Conservation (phyloP, 2,329 filamentous ascomycete genomes). For the Talaromyces marneffei region DNA sequence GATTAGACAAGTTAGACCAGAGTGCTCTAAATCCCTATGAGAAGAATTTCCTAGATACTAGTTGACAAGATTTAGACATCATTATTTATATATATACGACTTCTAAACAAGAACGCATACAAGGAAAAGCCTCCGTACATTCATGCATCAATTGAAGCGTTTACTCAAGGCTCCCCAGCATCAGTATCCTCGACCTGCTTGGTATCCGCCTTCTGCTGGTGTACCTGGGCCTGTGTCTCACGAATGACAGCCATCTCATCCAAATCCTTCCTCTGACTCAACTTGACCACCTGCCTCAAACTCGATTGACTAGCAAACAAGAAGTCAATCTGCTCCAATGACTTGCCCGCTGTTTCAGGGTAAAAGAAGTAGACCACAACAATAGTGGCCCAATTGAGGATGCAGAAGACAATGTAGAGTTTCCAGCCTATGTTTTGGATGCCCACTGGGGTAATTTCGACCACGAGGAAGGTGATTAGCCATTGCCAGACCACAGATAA, state of each 20-base stretch:
- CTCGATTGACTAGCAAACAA: conserved; percentile 15
- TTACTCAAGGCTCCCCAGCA: background rate
- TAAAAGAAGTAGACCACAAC: conserved; percentile 38
- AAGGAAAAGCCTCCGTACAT: background rate
- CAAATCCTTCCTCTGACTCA: conserved; percentile 15
- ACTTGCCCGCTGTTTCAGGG: conserved; percentile 21
- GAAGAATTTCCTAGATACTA: no score
- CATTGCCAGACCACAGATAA: conserved; percentile 17
- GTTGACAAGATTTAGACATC: no score
- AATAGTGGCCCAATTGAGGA: conserved; percentile 40
- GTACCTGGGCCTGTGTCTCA: conserved; percentile 13
- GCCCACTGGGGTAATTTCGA: conserved; percentile 38
- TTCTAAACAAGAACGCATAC: background rate
- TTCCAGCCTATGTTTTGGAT: conserved; percentile 32
- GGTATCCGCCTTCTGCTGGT: conserved; percentile 13
- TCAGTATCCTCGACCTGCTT: conserved; percentile 9
- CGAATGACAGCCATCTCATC: conserved; percentile 14
- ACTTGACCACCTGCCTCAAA: conserved; percentile 15
- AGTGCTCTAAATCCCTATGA: no score
- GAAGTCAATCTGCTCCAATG: conserved; percentile 26
- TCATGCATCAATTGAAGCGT: background rate
- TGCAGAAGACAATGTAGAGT: conserved; percentile 30
- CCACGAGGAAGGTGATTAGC: conserved; percentile 21
- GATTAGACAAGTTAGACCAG: no score
- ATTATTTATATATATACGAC: background rate